Evolutionary conservation across 208 protist species (phyloP).

Genomic region (Naegleria gruberi): DNA sequence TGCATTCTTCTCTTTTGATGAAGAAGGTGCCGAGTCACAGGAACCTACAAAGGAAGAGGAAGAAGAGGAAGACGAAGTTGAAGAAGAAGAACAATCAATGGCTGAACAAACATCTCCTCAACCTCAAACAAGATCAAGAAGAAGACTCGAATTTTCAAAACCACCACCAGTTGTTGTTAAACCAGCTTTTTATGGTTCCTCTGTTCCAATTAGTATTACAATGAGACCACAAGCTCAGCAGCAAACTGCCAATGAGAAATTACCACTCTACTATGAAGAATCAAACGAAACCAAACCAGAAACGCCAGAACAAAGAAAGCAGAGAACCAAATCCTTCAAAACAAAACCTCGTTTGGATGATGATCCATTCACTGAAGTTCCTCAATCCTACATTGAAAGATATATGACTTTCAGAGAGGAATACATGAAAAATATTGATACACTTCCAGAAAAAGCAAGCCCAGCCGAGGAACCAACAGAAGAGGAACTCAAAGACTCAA

Average conservation of each 20-base stretch:
- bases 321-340: background rate
- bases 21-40: background rate
- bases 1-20: background rate
- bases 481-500: background rate
- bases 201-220: background rate
- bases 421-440: background rate
- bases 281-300: background rate
- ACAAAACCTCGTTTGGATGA: background rate
- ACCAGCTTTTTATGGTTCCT: background rate
- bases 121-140: background rate
- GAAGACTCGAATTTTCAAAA: background rate
- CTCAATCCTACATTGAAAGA: slow-evolving; percentile 1
- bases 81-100: background rate
- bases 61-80: background rate
- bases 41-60: background rate
- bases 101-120: background rate
- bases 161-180: background rate
- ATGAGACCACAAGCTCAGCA: background rate
- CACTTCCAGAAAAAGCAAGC: background rate
- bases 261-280: background rate
- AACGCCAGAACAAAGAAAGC: background rate
- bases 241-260: background rate
- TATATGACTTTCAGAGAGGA: slow-evolving; percentile 17
- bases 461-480: background rate
- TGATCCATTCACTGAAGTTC: background rate